Percentiles rank a stretch among this genome's conserved stretches.
These are phyloP conservation scores for Candida chauliodis DNA, from an alignment of 805 yeast genomes.

Conservation along the genomic window DNA sequence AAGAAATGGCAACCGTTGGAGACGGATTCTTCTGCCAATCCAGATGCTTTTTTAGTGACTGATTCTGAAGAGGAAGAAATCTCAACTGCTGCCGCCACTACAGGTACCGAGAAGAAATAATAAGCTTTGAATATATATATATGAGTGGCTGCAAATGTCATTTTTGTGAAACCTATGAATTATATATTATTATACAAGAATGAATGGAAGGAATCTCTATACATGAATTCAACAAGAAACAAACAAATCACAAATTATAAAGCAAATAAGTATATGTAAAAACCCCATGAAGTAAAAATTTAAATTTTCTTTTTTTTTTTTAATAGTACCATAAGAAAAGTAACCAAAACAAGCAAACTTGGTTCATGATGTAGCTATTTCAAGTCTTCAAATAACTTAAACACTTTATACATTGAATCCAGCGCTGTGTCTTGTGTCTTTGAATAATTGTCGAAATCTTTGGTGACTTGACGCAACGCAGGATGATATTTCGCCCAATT, in stretches of 20 bases:
- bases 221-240: too few relatives aligned
- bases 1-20: conserved; percentile 39
- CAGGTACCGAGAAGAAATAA: conserved; percentile 9
- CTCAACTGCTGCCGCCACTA: conserved; percentile 6
- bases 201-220: conserved; percentile 5
- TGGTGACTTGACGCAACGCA: conserved; percentile 21
- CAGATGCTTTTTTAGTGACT: conserved; percentile 43
- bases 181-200: conserved; percentile 4
- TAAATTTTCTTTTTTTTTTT: neutral
- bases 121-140: neutral
- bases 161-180: neutral
- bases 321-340: neutral
- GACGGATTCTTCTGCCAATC: conserved; percentile 36
- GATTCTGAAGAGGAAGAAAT: conserved; percentile 35
- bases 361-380: too few relatives aligned
- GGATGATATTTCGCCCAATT: conserved; percentile 38
- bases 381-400: conserved; percentile 19
- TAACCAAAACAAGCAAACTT: neutral
- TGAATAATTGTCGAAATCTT: conserved; percentile 12
- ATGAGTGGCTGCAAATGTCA: neutral
- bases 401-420: conserved; percentile 20
- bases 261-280: neutral
- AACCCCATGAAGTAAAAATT: conserved; percentile 1
- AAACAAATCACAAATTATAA: neutral
- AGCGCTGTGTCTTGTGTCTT: conserved; percentile 11